Percentiles rank a stretch among this genome's conserved stretches.
These are phyloP conservation scores for Liriodendron chinense DNA, from an alignment of 164 flowering plant species.

Conservation along the genomic window DNA sequence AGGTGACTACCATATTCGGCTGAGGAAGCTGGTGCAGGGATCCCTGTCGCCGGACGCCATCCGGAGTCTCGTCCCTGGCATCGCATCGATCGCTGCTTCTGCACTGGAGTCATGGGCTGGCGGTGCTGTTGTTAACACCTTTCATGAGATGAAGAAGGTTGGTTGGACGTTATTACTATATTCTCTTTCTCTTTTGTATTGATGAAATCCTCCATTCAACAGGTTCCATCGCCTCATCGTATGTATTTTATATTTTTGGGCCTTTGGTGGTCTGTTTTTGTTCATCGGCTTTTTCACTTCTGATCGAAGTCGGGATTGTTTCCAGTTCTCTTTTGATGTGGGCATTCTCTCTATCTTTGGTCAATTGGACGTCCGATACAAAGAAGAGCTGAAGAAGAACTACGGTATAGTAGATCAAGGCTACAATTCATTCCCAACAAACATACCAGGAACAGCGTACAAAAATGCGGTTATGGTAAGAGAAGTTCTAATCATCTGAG, in stretches of 20 bases:
- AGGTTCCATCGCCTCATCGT: neutral
- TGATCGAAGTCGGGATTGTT: neutral
- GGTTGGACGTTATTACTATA: neutral
- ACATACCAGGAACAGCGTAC: conserved; percentile 64
- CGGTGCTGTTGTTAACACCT: conserved; percentile 56
- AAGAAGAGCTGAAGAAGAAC: conserved; percentile 52
- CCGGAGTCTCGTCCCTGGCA: conserved; percentile 35
- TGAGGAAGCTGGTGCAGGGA: conserved; percentile 66
- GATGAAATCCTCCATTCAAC: no score
- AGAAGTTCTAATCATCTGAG: neutral
- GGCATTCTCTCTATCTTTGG: conserved; percentile 65
- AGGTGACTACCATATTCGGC: conserved; percentile 64
- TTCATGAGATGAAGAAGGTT: conserved; percentile 80
- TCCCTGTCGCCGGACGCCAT: conserved; percentile 52
- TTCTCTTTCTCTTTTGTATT: no score
- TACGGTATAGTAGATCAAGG: conserved; percentile 67
- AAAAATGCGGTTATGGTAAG: conserved; percentile 58
- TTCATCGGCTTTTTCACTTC: neutral
- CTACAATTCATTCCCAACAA: conserved; percentile 73
- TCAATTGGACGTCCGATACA: conserved; percentile 31
- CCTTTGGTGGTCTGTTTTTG: neutral
- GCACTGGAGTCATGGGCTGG: conserved; percentile 49
- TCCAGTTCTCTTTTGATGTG: conserved; percentile 69
- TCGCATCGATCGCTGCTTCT: conserved; percentile 44
- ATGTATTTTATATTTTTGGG: neutral